Evolutionary conservation across 2,329 filamentous ascomycete genomes (phyloP).

Genomic region (Lachnellula willkommii): DNA sequence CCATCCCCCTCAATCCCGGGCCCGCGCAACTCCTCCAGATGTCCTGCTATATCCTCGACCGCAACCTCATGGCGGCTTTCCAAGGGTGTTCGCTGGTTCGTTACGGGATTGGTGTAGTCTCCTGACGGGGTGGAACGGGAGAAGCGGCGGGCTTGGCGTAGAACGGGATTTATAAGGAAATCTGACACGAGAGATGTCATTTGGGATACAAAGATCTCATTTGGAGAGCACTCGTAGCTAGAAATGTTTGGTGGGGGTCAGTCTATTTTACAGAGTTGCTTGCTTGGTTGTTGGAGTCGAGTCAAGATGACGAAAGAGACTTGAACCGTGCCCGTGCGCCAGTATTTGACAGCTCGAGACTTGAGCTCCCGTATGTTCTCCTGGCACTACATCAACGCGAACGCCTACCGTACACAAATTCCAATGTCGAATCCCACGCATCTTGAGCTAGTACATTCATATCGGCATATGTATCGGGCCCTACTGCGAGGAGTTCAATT

Average conservation of each 20-base stretch:
- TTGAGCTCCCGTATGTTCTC: no score
- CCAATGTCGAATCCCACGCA: constrained; percentile 15
- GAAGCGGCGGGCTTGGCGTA: constrained; percentile 61
- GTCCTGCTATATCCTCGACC: constrained; percentile 24
- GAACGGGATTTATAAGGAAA: constrained; percentile 60
- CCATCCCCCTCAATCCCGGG: background rate
- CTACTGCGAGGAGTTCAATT: constrained; percentile 67
- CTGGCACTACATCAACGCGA: background rate
- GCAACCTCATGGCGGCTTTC: constrained; percentile 20
- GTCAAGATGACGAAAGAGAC: background rate
- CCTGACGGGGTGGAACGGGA: constrained; percentile 39
- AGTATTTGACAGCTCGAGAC: no score
- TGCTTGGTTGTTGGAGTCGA: background rate
- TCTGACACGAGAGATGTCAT: constrained; percentile 62
- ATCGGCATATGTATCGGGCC: constrained; percentile 63
- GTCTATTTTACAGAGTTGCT: background rate
- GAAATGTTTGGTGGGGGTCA: background rate
- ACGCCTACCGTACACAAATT: background rate
- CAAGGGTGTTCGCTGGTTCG: constrained; percentile 14
- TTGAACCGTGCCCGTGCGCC: no score
- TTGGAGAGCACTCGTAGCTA: background rate
- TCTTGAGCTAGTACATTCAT: constrained; percentile 54
- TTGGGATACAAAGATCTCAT: constrained; percentile 25
- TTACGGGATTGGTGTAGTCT: constrained; percentile 32
- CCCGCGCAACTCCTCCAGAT: constrained; percentile 10